A percentile compares a stretch with the other conserved stretches of the same genome.
Evolutionary conservation across 371 early-diverging fungal species (phyloP).

Genomic region (Mucor piriformis): DNA sequence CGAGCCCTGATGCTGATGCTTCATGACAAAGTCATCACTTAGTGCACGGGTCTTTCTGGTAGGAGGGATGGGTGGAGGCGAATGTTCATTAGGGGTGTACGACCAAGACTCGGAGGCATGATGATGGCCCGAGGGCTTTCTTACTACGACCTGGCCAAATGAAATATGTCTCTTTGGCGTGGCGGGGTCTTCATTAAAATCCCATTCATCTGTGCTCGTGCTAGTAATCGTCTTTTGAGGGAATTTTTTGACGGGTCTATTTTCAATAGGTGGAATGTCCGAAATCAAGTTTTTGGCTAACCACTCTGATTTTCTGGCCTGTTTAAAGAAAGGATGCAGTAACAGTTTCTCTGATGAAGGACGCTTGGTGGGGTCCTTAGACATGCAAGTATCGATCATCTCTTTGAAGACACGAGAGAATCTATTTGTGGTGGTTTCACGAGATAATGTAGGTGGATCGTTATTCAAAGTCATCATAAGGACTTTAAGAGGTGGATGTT

Average conservation of each 20-base stretch:
- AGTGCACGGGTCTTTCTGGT: conserved; percentile 22
- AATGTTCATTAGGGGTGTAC: neutral
- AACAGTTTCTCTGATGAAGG: conserved; percentile 81
- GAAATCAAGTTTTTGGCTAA: conserved; percentile 63
- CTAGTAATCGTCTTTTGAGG: conserved; percentile 29
- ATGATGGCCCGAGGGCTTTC: conserved; percentile 21
- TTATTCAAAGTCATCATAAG: conserved; percentile 87
- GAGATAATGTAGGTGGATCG: conserved; percentile 84
- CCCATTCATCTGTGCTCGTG: conserved; percentile 47
- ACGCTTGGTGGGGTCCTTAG: conserved; percentile 79
- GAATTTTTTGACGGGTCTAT: conserved; percentile 51
- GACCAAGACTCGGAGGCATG: conserved; percentile 25
- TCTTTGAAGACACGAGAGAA: conserved; percentile 81
- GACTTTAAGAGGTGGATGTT: conserved; percentile 81
- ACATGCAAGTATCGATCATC: conserved; percentile 84
- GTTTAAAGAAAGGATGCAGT: conserved; percentile 80
- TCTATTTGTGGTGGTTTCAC: conserved; percentile 73
- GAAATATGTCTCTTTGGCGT: conserved; percentile 47
- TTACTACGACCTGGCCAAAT: conserved; percentile 50
- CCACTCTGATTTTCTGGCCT: conserved; percentile 72
- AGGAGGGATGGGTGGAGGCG: conserved; percentile 4
- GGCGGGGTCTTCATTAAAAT: conserved; percentile 34
- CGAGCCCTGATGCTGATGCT: conserved; percentile 18
- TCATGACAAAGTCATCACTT: conserved; percentile 24
- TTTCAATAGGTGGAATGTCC: conserved; percentile 72